These are phyloP conservation scores for Mortierella sp. DNA, from an alignment of 371 early-diverging fungal genomes.

Conservation along the genomic window DNA sequence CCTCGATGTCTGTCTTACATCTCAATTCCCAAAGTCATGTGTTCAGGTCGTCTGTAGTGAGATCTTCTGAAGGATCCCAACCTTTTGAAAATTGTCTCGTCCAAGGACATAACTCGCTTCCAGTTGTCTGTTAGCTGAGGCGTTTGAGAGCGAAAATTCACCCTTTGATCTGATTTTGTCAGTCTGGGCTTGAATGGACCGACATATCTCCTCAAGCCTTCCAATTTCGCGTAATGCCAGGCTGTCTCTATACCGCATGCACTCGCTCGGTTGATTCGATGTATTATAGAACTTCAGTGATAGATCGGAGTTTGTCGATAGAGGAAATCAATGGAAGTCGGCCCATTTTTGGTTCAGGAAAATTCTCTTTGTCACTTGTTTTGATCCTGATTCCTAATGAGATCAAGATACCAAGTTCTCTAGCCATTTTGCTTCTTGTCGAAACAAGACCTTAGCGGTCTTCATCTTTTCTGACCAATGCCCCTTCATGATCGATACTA, in stretches of 20 bases:
- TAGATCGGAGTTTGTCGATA: neutral
- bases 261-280: neutral
- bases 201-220: constrained; percentile 1
- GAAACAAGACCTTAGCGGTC: neutral
- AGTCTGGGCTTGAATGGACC: neutral
- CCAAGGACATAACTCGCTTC: too few relatives aligned
- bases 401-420: neutral
- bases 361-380: neutral
- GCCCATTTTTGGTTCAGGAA: neutral
- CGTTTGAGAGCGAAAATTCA: too few relatives aligned
- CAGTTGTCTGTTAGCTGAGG: too few relatives aligned
- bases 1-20: too few relatives aligned
- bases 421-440: neutral
- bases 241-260: neutral
- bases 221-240: neutral
- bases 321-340: constrained; percentile 1
- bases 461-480: neutral
- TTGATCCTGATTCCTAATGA: neutral
- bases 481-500: neutral
- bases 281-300: neutral
- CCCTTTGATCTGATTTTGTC: neutral
- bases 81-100: too few relatives aligned
- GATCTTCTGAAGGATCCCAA: too few relatives aligned
- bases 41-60: too few relatives aligned
- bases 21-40: too few relatives aligned